Evolutionary conservation across 305 asterid genomes (phyloP), one percentile per base, ranked within the genome.

Genomic region (Fraxinus velutina): DNA sequence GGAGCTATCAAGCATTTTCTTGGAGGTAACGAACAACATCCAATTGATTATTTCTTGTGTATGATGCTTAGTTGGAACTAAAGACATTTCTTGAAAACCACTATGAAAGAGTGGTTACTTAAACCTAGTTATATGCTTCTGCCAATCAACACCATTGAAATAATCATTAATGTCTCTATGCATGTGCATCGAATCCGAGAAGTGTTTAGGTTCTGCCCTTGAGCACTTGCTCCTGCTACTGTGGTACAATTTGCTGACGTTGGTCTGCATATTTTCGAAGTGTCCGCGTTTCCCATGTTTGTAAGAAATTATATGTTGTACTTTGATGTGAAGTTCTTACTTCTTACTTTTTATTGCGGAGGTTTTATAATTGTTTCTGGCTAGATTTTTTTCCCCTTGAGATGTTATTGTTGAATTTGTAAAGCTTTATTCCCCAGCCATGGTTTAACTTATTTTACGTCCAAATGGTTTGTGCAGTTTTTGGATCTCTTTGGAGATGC

Each of bases 401-500:
- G 33, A 80, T 74, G 5, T 75, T 32, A 9, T 71, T 64, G 74
- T 55, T 33, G 17, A 22, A 52, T 79, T 27, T 52, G 44, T 79
- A 55, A 27, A 32, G 6, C 30, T 62, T 60, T 12, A 8, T 27
- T 5, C 75, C 75, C 76, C 21, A 15, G 42, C 21, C 21, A 12
- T 47, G 30, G 70, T 70, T 80, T 34, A 47, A 47, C 83, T 83
- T 81, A 82, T 82, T 33, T 17, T 62, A 19, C 24, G 39, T 72
- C 39, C 29, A 50, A 76, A 64, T 81, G 36, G 75, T 71, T 80
- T 82, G 68, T 87, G 92, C 93, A 94, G 99, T 94, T 96, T 87
- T 82, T 96, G 94, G 98, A 96, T 86, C 92, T 96, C 80, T 96
- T 94, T 87, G 98, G 98, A 81, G 97, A 94, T 79, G 92, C 87